Evolutionary conservation across 495 filamentous ascomycete species (phyloP), one percentile per base, ranked within the genome.

Genomic region (Penicillium ochrochloron): DNA sequence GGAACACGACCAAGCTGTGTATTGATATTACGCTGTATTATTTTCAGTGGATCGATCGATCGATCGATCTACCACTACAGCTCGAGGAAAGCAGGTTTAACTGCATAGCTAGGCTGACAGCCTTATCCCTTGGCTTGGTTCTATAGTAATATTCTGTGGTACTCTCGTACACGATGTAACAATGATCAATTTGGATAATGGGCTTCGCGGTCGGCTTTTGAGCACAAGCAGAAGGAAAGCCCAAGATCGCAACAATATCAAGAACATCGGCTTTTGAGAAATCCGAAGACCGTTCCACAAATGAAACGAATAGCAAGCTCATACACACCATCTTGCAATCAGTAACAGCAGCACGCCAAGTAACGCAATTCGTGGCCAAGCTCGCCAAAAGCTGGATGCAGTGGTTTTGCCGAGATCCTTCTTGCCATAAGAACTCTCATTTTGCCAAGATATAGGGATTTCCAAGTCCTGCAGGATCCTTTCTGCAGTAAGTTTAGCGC

Each of bases 401-500:
- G 41, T 44, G n/a, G 41, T n/a, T 10, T 29, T 52, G 23, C 12
- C 9, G 25, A 2, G 23, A 58, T 27, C 55, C 19, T 12, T 31
- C n/a, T 19, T 35, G 29, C 12, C 15, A 10, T 55, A 21, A n/a
- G 55, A 17, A 5, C 0, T 44, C 19, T 2, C 34, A 15, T 10
- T 27, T 15, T 58, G 29, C 55, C 55, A 58, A n/a, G 55, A 17
- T 27, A 41, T 41, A 8, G 55, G 35, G 15, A 58, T 10, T 3
- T 58, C 19, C 34, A 58, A 41, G n/a, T 67, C 65, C 33, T 72
- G 73, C 9, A 86, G 66, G 1, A 90, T 78, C 75, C 89, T 81
- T 74, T 85, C 83, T 44, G 76, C 75, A 1, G 86, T 86, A 60
- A 91, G 78, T 74, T 83, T 86, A 1, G 82, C 80, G 2, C 89